Conservation (phyloP, 192 early-diverging fungal species). For the Borealophlyctis nickersoniae region DNA sequence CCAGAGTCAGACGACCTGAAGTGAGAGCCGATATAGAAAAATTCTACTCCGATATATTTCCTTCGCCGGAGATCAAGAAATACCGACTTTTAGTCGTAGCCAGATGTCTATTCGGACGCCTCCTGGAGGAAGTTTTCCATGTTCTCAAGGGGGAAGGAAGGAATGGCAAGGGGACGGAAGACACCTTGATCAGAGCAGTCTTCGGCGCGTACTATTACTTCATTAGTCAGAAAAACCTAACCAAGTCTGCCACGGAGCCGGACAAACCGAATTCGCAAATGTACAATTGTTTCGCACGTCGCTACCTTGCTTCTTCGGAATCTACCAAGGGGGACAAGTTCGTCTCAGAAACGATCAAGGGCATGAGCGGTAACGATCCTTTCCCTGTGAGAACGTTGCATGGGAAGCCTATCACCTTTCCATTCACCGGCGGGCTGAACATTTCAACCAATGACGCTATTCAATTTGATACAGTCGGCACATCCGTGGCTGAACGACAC, state of each 20-base stretch:
- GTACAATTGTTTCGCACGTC: conserved; percentile 8
- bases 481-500: neutral
- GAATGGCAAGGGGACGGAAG: conserved; percentile 23
- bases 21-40: conserved; percentile 2
- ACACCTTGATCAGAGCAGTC: neutral
- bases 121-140: conserved; percentile 13
- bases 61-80: neutral
- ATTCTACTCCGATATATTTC: conserved; percentile 14
- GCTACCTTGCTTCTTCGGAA: conserved; percentile 10
- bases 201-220: conserved; percentile 8
- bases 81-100: conserved; percentile 5
- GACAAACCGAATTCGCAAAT: conserved; percentile 15
- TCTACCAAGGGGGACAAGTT: neutral
- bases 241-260: neutral
- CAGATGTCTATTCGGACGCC: conserved; percentile 3
- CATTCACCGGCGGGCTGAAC: conserved; percentile 8
- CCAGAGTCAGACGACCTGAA: neutral
- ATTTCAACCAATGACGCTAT: conserved; percentile 19
- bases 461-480: conserved; percentile 13
- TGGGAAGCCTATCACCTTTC: conserved; percentile 19
- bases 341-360: conserved; percentile 6
- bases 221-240: conserved; percentile 6
- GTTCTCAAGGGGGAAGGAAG: conserved; percentile 9
- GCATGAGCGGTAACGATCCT: neutral
- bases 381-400: conserved; percentile 12